phyloP scores from a whole-genome alignment of 2,329 filamentous ascomycete genomes.

The Aspergillus sp. region DNA sequence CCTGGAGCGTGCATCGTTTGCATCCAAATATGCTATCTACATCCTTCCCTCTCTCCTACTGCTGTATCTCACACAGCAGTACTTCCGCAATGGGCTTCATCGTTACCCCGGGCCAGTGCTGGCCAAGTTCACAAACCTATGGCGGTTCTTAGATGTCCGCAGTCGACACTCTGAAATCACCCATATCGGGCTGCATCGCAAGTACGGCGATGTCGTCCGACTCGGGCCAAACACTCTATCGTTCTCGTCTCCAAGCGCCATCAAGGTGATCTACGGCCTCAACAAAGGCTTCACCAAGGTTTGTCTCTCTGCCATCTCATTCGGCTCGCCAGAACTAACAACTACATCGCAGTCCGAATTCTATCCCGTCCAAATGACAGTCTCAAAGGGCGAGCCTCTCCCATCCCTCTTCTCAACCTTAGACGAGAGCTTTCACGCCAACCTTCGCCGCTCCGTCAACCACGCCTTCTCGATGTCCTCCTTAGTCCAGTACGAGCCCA shows the following conservation, averaged over 20 bases:
- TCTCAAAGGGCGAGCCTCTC: conserved; percentile 66
- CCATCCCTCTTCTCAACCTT: conserved; percentile 75
- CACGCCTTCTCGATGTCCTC: conserved; percentile 18
- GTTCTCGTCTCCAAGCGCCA: conserved; percentile 69
- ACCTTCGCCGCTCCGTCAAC: conserved; percentile 17
- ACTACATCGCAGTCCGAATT: conserved; percentile 61
- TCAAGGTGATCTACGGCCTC: conserved; percentile 77
- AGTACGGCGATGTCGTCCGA: conserved; percentile 72
- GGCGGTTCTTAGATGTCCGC: conserved; percentile 71
- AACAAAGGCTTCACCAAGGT: conserved; percentile 82
- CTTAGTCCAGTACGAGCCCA: conserved; percentile 16
- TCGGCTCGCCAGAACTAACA: neutral
- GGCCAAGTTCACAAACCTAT: conserved; percentile 70
- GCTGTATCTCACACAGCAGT: neutral
- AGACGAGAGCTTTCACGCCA: conserved; percentile 27
- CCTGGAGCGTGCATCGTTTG: neutral
- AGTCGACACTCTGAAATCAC: conserved; percentile 66
- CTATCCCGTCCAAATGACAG: conserved; percentile 74
- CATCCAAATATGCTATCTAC: conserved; percentile 7
- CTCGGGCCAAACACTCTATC: conserved; percentile 71
- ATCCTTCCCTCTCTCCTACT: neutral
- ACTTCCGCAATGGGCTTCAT: conserved; percentile 9
- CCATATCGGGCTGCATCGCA: conserved; percentile 65
- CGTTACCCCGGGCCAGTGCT: conserved; percentile 65
- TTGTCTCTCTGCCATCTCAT: too few species aligned